Base-by-base conservation (phyloP, 495 filamentous ascomycete genomes). In the Penicillium angulare region DNA sequence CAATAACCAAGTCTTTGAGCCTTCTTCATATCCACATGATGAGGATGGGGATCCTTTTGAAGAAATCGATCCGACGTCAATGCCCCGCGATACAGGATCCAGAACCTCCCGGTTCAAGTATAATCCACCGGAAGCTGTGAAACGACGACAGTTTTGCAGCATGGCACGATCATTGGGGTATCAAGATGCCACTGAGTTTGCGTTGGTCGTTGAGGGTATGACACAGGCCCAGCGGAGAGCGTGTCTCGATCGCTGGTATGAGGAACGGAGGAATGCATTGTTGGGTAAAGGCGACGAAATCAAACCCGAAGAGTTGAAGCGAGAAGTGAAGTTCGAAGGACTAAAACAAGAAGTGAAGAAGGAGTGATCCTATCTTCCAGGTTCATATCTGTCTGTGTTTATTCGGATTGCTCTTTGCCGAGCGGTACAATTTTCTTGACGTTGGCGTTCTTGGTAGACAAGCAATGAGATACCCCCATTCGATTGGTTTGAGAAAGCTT, bases 181-280 rank as follows among this genome's bases (percentile, higher is more conserved):
- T 64, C 65, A 74, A 5, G 83, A 82, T 70, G 84, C 83, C 6
- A 87, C 82, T 6, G 88, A 95, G 56, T 98, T 98, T 79, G 95
- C 92, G 38, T 77, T 96, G 36, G 86, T 90, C 7, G 93, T 98
- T 10, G 93, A 98, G 69, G 82, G 87, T 21, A 93, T 90, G 91
- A 96, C 89, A 50, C 90, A 92, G 72, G 88, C 85, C 59, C 80
- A 95, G 70, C 65, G 93, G 62, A 76, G 87, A 58, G 81, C 84
- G 43, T 90, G 83, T 66, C 74, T 98, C 50, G 89, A 96, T 44
- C 73, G 67, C 31, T 97, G 95, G 78, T 97, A 98, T 72, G 54
- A 61, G 24, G 67, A 71, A 56, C 69, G 85, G 52, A 78, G 79
- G 62, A 69, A 74, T 26, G 26, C 66, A 23, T 42, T 69, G 18